Evolutionary conservation across 176 grass and related monocot genomes (phyloP).

Genomic region (Urochloa ruziziensis): DNA sequence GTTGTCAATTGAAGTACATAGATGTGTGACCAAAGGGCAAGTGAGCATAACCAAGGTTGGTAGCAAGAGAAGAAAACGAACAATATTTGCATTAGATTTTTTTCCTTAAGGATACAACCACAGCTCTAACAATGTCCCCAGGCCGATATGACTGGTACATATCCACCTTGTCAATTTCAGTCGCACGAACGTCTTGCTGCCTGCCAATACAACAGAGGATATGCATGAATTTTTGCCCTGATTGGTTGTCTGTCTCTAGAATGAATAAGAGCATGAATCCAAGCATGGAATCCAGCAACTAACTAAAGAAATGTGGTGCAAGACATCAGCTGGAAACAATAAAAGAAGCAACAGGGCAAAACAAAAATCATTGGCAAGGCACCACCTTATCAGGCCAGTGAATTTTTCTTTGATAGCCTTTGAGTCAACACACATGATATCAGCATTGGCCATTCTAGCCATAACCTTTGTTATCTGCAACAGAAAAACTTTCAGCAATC

Average conservation of each 20-base stretch:
- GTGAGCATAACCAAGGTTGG: neutral
- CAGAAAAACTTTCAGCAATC: neutral
- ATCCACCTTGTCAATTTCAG: conserved; percentile 98
- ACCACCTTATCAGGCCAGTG: conserved; percentile 86
- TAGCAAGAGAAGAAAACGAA: neutral
- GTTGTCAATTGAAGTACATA: neutral
- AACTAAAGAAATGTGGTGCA: neutral
- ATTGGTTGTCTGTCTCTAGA: neutral
- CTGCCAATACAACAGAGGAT: conserved; percentile 24
- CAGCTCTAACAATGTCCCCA: conserved; percentile 42
- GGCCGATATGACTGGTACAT: conserved; percentile 93
- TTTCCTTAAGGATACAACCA: conserved; percentile 52
- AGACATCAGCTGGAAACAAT: neutral
- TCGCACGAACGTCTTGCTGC: conserved; percentile 97
- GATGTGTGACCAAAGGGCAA: neutral
- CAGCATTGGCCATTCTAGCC: conserved; percentile 66
- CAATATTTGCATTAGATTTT: neutral
- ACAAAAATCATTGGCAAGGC: neutral
- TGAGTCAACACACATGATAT: conserved; percentile 90
- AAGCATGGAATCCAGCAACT: neutral
- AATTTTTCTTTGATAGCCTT: conserved; percentile 95
- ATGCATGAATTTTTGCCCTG: neutral
- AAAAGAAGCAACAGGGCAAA: neutral
- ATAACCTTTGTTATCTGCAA: conserved; percentile 87
- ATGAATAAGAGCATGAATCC: neutral